phyloP scores from a whole-genome alignment of 257 asterid species.

The Solanum tarijense region DNA sequence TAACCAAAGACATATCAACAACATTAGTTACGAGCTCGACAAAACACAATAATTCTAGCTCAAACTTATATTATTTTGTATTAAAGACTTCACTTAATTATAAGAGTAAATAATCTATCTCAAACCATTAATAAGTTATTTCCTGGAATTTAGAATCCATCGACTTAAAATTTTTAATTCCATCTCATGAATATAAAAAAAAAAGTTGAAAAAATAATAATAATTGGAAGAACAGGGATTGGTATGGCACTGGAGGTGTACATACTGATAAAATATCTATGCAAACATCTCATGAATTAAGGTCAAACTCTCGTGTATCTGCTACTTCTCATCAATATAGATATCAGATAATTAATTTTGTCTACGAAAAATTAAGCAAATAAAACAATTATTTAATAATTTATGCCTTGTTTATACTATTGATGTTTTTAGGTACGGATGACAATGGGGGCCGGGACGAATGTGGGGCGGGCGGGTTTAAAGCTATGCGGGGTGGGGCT shows the following conservation, averaged over 20 bases:
- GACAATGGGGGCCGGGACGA: accelerated
- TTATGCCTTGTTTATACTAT: neutral
- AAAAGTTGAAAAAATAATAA: neutral
- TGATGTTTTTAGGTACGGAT: neutral
- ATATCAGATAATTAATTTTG: neutral
- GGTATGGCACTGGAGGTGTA: neutral
- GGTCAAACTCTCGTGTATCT: neutral
- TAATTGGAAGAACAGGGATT: neutral
- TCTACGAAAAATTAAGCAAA: neutral
- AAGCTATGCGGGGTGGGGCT: too few relatives aligned
- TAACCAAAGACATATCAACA: neutral
- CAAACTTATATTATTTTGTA: neutral
- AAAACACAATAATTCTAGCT: neutral
- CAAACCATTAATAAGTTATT: too few relatives aligned
- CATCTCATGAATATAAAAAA: neutral
- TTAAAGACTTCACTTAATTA: too few relatives aligned
- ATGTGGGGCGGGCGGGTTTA: neutral
- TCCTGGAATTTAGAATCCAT: too few relatives aligned
- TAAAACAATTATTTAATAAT: neutral
- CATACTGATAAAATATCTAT: neutral
- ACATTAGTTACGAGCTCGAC: neutral
- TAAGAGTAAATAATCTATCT: neutral
- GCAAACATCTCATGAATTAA: neutral
- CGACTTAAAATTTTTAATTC: neutral
- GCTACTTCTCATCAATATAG: neutral